Conservation (phyloP, 768 basidiomycete species). For the Auricularia cornea region DNA sequence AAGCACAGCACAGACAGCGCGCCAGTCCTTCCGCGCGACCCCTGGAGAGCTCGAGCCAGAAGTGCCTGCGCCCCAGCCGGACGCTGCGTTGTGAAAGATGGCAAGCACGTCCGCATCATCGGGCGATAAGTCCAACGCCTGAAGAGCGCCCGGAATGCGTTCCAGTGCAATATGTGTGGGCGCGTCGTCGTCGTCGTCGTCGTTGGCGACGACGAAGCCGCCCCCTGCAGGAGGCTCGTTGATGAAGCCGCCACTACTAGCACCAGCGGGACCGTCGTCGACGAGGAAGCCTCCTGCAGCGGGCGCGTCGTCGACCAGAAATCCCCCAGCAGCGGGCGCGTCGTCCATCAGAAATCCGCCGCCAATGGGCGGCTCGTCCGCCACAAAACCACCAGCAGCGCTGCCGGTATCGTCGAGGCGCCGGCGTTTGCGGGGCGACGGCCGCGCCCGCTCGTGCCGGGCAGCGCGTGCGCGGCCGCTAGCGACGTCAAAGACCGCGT, state of each 20-base stretch:
- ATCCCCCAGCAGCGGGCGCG: slow-evolving; percentile 21
- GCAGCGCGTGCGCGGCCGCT: not conserved
- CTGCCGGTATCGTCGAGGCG: not conserved
- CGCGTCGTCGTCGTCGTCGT: slow-evolving; percentile 6
- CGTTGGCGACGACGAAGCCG: slow-evolving; percentile 7
- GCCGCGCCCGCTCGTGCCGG: not conserved
- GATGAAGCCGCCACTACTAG: not conserved
- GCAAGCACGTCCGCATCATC: slow-evolving; percentile 55
- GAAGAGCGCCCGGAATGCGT: slow-evolving; percentile 53
- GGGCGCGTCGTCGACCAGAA: slow-evolving; percentile 18
- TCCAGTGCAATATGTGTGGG: slow-evolving; percentile 40
- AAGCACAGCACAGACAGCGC: slow-evolving; percentile 69
- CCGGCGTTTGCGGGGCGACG: not conserved
- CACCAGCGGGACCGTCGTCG: slow-evolving; percentile 8
- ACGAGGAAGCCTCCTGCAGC: slow-evolving; percentile 27
- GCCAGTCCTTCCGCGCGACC: slow-evolving; percentile 66
- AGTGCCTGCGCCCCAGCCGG: slow-evolving; percentile 48
- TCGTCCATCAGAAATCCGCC: not conserved
- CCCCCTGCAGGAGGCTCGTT: slow-evolving; percentile 6
- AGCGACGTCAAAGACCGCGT: not conserved
- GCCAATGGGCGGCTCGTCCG: not conserved
- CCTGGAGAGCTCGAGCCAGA: slow-evolving; percentile 20
- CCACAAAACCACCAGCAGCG: not conserved
- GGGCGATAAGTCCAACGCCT: slow-evolving; percentile 48
- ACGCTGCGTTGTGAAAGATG: slow-evolving; percentile 68